Base-by-base conservation (phyloP, 805 yeast species). In the Candida dajiaensis region DNA sequence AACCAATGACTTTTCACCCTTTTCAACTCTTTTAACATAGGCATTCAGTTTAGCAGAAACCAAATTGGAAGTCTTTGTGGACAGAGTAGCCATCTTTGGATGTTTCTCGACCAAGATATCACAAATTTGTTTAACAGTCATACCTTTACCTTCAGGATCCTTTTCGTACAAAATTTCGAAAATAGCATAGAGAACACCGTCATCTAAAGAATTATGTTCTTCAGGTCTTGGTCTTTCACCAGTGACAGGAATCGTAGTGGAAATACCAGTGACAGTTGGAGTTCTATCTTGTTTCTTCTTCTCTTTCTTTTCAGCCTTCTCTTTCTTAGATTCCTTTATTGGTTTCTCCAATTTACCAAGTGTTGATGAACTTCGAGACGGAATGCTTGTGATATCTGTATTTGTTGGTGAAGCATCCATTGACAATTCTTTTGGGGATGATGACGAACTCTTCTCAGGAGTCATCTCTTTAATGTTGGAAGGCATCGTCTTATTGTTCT, bases 91-190 rank as follows among this genome's bases (percentile, higher is more conserved):
- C 89, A 85, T 86, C 42, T 85, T 89, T 1, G 95, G 95, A 62
- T 86, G 92, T 55, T 78, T 75, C 46, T 80, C 87, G 42, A 81
- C 69, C 41, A 86, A 69, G 47, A 82, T 76, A 63, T 86, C 95
- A 66, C 95, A 86, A 49, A 86, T 77, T 61, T 86, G 95, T 60
- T 86, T 86, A 28, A 86, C 95, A n/a, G 95, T 86, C 89, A 86
- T 84, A 53, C 95, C 95, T 49, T 74, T 72, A 43, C 85, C 83
- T 44, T 74, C 76, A 1, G 82, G 67, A 60, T 86, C 95, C 51
- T 75, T 70, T 50, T 83, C 90, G 64, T 69, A 83, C 48, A 86
- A 65, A 42, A 85, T 85, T 47, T 78, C 74, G 59, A 86, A 85
- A 46, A 86, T 86, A 6, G 90, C 89, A 63, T 71, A 80, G 46